phyloP scores from a whole-genome alignment of 176 grass and related monocot genomes.

The Ensete glaucum region DNA sequence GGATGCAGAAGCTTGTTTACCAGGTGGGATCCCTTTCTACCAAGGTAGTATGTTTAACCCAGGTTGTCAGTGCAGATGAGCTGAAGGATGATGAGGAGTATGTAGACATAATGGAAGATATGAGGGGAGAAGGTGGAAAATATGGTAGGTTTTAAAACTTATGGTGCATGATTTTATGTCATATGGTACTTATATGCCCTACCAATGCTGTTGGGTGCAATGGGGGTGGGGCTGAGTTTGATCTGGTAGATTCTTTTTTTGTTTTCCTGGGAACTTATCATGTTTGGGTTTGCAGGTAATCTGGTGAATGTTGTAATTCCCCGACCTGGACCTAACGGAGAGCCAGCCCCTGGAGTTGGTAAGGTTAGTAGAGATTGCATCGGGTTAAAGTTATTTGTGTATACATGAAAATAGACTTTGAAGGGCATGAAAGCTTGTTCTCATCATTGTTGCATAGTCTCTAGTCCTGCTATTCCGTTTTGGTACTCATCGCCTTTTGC shows the following conservation, averaged over 20 bases:
- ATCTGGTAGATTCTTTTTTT: conserved; percentile 3
- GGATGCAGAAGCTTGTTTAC: conserved; percentile 55
- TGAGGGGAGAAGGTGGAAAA: conserved; percentile 84
- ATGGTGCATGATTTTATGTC: conserved; percentile 5
- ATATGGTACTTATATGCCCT: not conserved
- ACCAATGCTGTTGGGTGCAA: not conserved
- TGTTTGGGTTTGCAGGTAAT: conserved; percentile 53
- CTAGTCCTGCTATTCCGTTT: no score
- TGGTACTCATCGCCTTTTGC: no score
- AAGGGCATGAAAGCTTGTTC: not conserved
- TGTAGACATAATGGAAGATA: conserved; percentile 87
- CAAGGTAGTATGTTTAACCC: conserved; percentile 76
- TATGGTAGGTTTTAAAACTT: conserved; percentile 41
- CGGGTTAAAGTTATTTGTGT: not conserved
- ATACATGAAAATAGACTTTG: not conserved
- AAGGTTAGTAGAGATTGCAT: conserved; percentile 47
- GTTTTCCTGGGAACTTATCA: conserved; percentile 2
- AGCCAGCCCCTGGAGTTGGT: conserved; percentile 57
- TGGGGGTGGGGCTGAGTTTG: no score
- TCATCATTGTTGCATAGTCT: not conserved
- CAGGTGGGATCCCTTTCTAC: conserved; percentile 75
- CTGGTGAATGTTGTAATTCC: conserved; percentile 87
- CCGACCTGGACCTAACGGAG: conserved; percentile 60
- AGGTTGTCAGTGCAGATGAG: conserved; percentile 69
- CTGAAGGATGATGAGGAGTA: conserved; percentile 90